A percentile compares a stretch with the other conserved stretches of the same genome.
phyloP scores from a whole-genome alignment of 768 basidiomycete genomes.

The Coprinopsis strossmayeri region DNA sequence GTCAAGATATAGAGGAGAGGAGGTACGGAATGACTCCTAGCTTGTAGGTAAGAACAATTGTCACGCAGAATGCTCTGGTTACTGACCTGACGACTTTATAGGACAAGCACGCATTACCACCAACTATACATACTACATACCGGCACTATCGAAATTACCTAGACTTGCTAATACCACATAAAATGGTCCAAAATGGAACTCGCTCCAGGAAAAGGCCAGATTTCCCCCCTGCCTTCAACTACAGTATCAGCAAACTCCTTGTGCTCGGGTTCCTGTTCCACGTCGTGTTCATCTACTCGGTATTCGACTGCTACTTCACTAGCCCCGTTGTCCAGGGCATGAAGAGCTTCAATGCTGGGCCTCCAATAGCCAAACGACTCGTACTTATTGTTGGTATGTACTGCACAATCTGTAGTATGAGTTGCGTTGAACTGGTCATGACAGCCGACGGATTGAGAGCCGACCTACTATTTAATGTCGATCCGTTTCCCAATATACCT shows the following conservation, averaged over 20 bases:
- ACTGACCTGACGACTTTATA: too few relatives aligned
- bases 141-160: not conserved
- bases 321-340: slow-evolving; percentile 79
- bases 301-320: slow-evolving; percentile 86
- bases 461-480: slow-evolving; percentile 64
- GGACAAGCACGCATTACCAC: too few relatives aligned
- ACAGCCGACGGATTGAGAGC: slow-evolving; percentile 80
- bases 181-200: slow-evolving; percentile 1
- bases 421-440: not conserved
- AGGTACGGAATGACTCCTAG: too few relatives aligned
- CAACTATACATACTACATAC: not conserved
- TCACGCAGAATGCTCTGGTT: too few relatives aligned
- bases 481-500: slow-evolving; percentile 50
- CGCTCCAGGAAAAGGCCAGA: not conserved
- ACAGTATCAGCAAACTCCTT: slow-evolving; percentile 43
- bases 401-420: not conserved
- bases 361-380: slow-evolving; percentile 58
- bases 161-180: not conserved
- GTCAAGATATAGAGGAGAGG: too few relatives aligned
- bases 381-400: slow-evolving; percentile 72
- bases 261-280: slow-evolving; percentile 71
- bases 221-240: slow-evolving; percentile 12
- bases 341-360: slow-evolving; percentile 41
- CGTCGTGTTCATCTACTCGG: slow-evolving; percentile 60
- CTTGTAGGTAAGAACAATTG: too few relatives aligned